A percentile compares a stretch with the other conserved stretches of the same genome.
phyloP scores from a whole-genome alignment of 2,329 filamentous ascomycete species.

The Dothistroma pini region DNA sequence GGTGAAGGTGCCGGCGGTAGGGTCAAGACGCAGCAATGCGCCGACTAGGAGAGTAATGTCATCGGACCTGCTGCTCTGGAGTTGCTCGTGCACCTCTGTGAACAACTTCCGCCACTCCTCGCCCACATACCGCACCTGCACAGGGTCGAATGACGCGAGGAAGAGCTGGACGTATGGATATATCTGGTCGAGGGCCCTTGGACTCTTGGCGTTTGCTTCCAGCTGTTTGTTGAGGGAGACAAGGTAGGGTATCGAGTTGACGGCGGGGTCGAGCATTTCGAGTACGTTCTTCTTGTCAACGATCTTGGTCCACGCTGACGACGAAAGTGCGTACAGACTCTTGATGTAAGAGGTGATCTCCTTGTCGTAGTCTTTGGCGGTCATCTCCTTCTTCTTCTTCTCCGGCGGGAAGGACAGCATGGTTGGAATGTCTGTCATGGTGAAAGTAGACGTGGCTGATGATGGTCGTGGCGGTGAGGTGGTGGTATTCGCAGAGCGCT shows the following conservation, averaged over 20 bases:
- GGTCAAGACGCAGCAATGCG: slow-evolving; percentile 64
- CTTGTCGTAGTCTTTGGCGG: slow-evolving; percentile 40
- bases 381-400: slow-evolving; percentile 24
- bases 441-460: slow-evolving; percentile 15
- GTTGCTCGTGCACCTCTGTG: slow-evolving; percentile 29
- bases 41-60: slow-evolving; percentile 39
- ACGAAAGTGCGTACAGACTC: slow-evolving; percentile 34
- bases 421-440: slow-evolving; percentile 9
- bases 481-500: not conserved
- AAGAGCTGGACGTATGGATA: slow-evolving; percentile 50
- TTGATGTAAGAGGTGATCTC: slow-evolving; percentile 36
- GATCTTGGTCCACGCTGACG: slow-evolving; percentile 35
- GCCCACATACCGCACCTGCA: slow-evolving; percentile 55
- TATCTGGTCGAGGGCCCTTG: slow-evolving; percentile 38
- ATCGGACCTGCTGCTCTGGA: slow-evolving; percentile 12
- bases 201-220: slow-evolving; percentile 20
- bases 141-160: slow-evolving; percentile 48
- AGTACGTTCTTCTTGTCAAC: slow-evolving; percentile 41
- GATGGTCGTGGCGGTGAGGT: not conserved
- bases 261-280: slow-evolving; percentile 51
- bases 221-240: slow-evolving; percentile 47
- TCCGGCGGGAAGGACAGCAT: slow-evolving; percentile 36
- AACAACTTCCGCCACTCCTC: slow-evolving; percentile 46
- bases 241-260: slow-evolving; percentile 59
- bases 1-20: slow-evolving; percentile 63